Evolutionary conservation across 257 asterid species (phyloP), one percentile per base, ranked within the genome.

Genomic region (Nicotiana noctiflora): DNA sequence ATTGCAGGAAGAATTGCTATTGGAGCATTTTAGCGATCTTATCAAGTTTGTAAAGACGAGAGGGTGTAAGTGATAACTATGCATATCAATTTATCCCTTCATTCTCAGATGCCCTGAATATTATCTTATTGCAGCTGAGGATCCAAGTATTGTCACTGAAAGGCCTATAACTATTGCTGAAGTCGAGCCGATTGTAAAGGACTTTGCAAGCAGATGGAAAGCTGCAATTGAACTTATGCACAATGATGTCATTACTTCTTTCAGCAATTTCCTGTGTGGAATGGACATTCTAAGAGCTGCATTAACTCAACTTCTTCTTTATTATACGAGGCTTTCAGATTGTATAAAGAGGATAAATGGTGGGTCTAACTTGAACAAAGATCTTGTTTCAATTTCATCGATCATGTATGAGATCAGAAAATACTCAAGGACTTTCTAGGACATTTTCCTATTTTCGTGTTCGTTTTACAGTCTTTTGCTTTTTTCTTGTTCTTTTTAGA

Each of bases 281-380:
- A 94, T 96, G 99, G 99, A 96, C 82, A 96, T 96, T 72, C 89
- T 96, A 82, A 87, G 98, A 84, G 98, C 99, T 81, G 97, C 99
- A 57, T 82, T 94, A 86, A 91, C 99, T 82, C 99, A 96, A 83
- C 87, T 96, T 13, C 89, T 96, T 83, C 98, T 96, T 75, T 96
- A 96, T 76, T 90, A 96, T 79, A 94, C 99, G 25, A 91, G 99
- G 90, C 93, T 96, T 79, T 89, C 96, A 4, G 99, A 96, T 82
- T 92, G 95, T 90, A 85, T 91, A 74, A 94, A 92, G 91, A 91
- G 86, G 91, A 88, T 94, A 75, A 81, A 87, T 31, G 97, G 97
- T 37, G 98, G 96, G 19, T 87, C 98, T 81, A 91, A 85, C 1
- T 84, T 96, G 84, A 96, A 93, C 93, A 94, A 94, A 90, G 99